Conservation (phyloP, 768 basidiomycete species). For the Boletus vinaceobasis region DNA sequence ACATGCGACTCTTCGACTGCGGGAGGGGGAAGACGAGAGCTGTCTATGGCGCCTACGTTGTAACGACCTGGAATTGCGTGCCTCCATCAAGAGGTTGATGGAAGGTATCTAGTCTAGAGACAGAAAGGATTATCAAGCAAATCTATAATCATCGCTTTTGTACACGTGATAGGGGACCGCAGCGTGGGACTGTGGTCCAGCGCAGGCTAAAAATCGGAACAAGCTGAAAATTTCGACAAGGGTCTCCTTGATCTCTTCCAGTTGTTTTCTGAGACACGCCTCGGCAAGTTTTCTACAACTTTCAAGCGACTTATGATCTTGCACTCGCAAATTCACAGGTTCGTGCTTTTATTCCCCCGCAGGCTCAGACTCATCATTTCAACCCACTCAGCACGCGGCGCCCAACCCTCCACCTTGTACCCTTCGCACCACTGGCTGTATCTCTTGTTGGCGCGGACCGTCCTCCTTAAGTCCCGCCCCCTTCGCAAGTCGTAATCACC, state of each 20-base stretch:
- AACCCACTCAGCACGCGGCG: slow-evolving; percentile 19
- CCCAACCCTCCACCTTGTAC: slow-evolving; percentile 45
- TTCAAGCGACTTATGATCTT: slow-evolving; percentile 53
- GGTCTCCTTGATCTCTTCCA: slow-evolving; percentile 12
- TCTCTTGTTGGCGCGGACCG: slow-evolving; percentile 66
- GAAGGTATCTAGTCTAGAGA: slow-evolving; percentile 19
- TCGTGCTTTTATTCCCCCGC: neutral
- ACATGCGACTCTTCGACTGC: slow-evolving; percentile 50
- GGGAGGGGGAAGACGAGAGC: slow-evolving; percentile 63
- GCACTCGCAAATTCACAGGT: slow-evolving; percentile 35
- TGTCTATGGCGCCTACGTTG: slow-evolving; percentile 71
- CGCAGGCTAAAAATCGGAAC: neutral
- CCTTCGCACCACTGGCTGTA: slow-evolving; percentile 57
- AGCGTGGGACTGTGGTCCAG: neutral
- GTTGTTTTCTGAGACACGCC: neutral
- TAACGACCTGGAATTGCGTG: slow-evolving; percentile 41
- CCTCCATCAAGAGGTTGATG: slow-evolving; percentile 43
- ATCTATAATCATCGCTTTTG: too few relatives aligned
- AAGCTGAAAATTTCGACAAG: slow-evolving; percentile 8
- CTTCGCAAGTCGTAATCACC: slow-evolving; percentile 13
- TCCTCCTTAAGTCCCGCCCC: slow-evolving; percentile 60
- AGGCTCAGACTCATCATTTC: slow-evolving; percentile 1
- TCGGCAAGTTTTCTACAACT: neutral
- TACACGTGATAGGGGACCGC: neutral
- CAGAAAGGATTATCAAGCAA: neutral